Evolutionary conservation across 139 green algal species (phyloP).

Genomic region (Coelastrella sp.): DNA sequence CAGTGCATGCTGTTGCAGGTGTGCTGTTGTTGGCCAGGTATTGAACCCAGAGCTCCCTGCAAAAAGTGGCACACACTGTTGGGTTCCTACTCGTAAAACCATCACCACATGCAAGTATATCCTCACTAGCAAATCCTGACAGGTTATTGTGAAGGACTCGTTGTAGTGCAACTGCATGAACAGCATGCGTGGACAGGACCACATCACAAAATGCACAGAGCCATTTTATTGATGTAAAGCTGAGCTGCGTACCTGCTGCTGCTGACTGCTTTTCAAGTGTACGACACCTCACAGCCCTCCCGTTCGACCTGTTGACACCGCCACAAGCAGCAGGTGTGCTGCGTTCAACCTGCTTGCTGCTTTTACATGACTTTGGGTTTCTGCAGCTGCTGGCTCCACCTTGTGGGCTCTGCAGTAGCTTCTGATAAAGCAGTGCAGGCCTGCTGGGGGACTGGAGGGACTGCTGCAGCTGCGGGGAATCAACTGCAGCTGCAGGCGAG

Average conservation of each 20-base stretch:
- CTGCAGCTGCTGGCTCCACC: slow-evolving; percentile 10
- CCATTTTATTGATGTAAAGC: no score
- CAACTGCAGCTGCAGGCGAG: not conserved
- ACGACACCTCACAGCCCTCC: not conserved
- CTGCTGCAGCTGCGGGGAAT: not conserved
- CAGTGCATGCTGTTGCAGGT: no score
- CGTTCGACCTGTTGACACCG: not conserved
- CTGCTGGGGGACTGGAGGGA: not conserved
- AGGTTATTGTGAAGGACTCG: no score
- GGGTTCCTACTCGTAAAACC: not conserved
- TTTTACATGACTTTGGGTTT: not conserved
- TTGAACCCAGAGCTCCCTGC: no score
- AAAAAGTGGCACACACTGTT: not conserved
- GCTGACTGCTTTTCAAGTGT: no score
- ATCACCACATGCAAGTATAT: no score
- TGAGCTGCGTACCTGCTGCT: no score
- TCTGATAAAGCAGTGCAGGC: slow-evolving; percentile 18
- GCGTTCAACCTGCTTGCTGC: not conserved
- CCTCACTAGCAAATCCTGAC: no score
- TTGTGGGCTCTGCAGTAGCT: slow-evolving; percentile 2
- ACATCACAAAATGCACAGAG: no score
- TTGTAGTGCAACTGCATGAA: no score
- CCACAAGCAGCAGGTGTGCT: not conserved
- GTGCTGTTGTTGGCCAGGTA: no score
- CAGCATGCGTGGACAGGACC: no score